Conservation (phyloP, 192 early-diverging fungal species). For the Linnemannia zychae region DNA sequence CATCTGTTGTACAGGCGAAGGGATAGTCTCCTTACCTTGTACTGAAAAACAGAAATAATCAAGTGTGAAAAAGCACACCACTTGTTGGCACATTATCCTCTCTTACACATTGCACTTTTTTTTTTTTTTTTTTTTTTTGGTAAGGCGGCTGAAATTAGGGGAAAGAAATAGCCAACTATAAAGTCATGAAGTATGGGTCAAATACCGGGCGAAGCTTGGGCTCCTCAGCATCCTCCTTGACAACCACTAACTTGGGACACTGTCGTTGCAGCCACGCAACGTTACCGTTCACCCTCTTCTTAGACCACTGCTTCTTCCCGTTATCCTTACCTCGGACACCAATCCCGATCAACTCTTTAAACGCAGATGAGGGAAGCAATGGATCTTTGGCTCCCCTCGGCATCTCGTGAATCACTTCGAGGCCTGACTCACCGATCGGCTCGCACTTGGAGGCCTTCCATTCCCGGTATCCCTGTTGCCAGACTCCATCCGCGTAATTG, state of each 20-base stretch:
- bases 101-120: too few relatives aligned
- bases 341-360: slow-evolving; percentile 18
- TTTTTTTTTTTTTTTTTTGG: too few relatives aligned
- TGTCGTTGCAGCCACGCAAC: slow-evolving; percentile 11
- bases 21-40: too few relatives aligned
- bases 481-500: slow-evolving; percentile 10
- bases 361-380: not conserved
- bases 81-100: too few relatives aligned
- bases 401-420: not conserved
- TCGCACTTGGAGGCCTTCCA: not conserved
- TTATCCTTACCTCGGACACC: not conserved
- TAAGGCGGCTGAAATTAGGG: too few relatives aligned
- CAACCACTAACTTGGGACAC: slow-evolving; percentile 10
- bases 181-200: not conserved
- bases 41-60: too few relatives aligned
- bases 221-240: not conserved
- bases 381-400: not conserved
- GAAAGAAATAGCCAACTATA: not conserved
- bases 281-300: not conserved
- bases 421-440: not conserved
- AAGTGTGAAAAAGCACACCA: too few relatives aligned
- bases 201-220: not conserved
- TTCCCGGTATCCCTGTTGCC: not conserved
- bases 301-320: not conserved
- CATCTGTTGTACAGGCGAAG: too few relatives aligned